Percentiles rank a stretch among this genome's conserved stretches.
Conservation (phyloP, 73 alveolate species). For the Paramecium pentaurelia region DNA sequence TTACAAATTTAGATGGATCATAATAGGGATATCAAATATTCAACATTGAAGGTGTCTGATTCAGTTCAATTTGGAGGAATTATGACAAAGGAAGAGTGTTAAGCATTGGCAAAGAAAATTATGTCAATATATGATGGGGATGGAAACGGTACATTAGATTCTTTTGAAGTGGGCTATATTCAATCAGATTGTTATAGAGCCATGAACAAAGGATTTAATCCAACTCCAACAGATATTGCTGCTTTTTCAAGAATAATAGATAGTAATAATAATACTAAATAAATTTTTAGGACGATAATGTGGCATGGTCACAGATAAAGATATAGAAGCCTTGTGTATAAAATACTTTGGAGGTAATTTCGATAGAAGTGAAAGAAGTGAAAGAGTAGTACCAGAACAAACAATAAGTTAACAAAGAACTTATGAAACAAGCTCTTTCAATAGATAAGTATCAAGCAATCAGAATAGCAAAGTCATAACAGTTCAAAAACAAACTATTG, state of each 20-base stretch:
- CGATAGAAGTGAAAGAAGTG: constrained; percentile 11
- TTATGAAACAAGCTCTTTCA: neutral
- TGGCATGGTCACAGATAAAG: neutral
- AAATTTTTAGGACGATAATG: neutral
- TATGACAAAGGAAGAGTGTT: neutral
- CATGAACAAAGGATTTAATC: constrained; percentile 46
- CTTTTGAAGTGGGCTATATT: constrained; percentile 36
- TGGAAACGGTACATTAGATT: constrained; percentile 28
- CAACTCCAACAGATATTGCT: constrained; percentile 47
- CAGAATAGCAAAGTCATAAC: neutral
- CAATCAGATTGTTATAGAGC: constrained; percentile 45
- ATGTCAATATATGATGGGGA: constrained; percentile 19
- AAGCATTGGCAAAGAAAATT: constrained; percentile 1
- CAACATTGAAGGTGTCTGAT: neutral
- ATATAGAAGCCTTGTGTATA: constrained; percentile 1
- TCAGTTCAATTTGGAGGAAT: constrained; percentile 33
- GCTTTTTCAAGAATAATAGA: constrained; percentile 7
- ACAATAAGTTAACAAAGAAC: neutral
- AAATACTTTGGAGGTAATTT: constrained; percentile 38
- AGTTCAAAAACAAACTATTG: neutral
- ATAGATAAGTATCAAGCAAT: neutral
- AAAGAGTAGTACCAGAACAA: neutral
- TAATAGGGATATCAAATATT: constrained; percentile 31
- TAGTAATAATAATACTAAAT: neutral
- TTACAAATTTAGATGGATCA: neutral